A percentile compares a stretch with the other conserved stretches of the same genome.
Conservation (phyloP, 345 rosid species). For the Trapa bicornis region DNA sequence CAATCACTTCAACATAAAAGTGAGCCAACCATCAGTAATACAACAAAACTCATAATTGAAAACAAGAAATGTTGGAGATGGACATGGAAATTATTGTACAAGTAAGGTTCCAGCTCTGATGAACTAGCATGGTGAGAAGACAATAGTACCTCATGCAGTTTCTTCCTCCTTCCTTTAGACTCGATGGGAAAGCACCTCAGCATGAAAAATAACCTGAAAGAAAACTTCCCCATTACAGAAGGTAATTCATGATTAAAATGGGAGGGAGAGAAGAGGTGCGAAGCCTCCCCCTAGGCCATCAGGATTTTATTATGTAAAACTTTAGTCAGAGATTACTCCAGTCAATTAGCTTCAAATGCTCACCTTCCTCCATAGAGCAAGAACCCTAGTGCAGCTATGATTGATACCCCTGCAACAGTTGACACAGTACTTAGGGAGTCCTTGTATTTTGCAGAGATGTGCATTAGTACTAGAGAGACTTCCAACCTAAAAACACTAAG, state of each 20-base stretch:
- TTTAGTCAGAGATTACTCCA: neutral
- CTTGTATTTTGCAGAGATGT: neutral
- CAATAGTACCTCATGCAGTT: constrained; percentile 76
- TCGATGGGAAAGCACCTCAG: constrained; percentile 92
- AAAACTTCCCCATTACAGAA: constrained; percentile 3
- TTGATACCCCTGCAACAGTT: constrained; percentile 60
- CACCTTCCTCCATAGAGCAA: constrained; percentile 97
- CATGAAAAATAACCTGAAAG: constrained; percentile 78
- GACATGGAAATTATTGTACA: neutral
- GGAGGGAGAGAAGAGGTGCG: neutral
- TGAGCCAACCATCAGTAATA: neutral
- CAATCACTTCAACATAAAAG: neutral
- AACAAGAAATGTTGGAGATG: neutral
- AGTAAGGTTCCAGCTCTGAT: no score
- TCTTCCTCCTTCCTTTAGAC: constrained; percentile 97
- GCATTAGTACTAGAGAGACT: neutral
- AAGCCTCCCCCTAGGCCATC: constrained; percentile 3
- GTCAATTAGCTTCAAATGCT: constrained; percentile 11
- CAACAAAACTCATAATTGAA: neutral
- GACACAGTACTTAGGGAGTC: neutral
- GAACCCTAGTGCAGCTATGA: constrained; percentile 85
- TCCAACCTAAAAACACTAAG: neutral
- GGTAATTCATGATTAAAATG: constrained; percentile 7
- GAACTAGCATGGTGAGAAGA: neutral
- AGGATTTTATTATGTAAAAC: neutral